These are phyloP conservation scores for Rachicladosporium sp. DNA, from an alignment of 2,329 filamentous ascomycete genomes.

Conservation along the genomic window DNA sequence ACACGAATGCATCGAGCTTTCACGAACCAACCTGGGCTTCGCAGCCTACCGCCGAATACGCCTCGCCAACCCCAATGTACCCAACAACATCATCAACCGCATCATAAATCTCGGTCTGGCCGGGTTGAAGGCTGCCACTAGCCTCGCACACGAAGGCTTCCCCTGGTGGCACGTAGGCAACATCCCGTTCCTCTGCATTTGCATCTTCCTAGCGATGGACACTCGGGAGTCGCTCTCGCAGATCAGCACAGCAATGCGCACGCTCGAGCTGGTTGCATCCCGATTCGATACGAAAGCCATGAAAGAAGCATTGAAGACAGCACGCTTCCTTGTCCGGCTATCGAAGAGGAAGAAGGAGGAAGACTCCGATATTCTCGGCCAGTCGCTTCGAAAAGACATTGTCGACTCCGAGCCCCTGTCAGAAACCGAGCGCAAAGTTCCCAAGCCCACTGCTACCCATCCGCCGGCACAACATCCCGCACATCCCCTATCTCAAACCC, in stretches of 20 bases:
- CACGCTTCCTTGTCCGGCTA: conserved; percentile 41
- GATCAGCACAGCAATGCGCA: conserved; percentile 39
- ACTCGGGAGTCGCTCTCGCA: conserved; percentile 36
- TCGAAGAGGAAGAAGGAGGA: conserved; percentile 42
- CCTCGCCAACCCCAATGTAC: conserved; percentile 36
- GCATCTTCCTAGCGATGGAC: conserved; percentile 44
- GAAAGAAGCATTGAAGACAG: conserved; percentile 43
- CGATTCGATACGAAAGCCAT: conserved; percentile 23
- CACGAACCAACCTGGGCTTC: conserved; percentile 44
- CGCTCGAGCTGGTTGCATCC: conserved; percentile 20
- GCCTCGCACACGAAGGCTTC: conserved; percentile 31
- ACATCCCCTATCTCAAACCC: neutral
- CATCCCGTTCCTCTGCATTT: conserved; percentile 47
- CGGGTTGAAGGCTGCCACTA: conserved; percentile 36
- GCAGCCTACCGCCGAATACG: conserved; percentile 44
- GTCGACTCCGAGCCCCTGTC: conserved; percentile 6
- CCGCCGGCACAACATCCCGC: neutral
- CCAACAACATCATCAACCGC: conserved; percentile 31
- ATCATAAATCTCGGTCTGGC: conserved; percentile 35
- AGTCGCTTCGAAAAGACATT: conserved; percentile 10
- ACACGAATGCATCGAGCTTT: conserved; percentile 21
- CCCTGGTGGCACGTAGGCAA: conserved; percentile 51
- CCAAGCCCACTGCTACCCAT: conserved; percentile 11
- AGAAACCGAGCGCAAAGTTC: neutral
- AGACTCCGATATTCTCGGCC: conserved; percentile 24